phyloP scores from a whole-genome alignment of 306 rosid genomes.

The Aeschynomene evenia region DNA sequence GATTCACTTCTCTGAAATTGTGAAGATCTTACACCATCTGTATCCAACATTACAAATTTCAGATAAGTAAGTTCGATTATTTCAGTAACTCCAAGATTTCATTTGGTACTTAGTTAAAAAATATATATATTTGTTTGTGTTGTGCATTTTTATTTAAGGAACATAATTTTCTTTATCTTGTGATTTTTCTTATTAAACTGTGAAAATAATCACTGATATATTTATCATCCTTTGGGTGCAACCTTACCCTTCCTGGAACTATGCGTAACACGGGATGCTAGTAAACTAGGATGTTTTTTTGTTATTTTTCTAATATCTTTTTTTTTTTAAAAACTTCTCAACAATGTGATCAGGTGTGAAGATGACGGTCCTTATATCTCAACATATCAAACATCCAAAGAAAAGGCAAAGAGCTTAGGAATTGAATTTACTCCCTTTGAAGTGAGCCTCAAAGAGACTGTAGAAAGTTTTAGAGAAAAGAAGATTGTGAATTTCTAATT shows the following conservation, averaged over 20 bases:
- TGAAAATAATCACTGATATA: too few relatives aligned
- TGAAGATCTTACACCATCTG: constrained; percentile 41
- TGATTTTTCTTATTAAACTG: too few relatives aligned
- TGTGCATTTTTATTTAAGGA: too few relatives aligned
- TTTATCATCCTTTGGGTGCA: too few relatives aligned
- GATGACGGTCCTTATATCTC: constrained; percentile 51
- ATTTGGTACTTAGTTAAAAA: too few relatives aligned
- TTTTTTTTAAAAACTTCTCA: neutral
- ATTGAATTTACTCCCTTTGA: constrained; percentile 61
- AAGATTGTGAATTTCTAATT: constrained; percentile 46
- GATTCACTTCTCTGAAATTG: constrained; percentile 47
- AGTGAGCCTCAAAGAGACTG: constrained; percentile 58
- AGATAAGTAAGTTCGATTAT: constrained; percentile 39
- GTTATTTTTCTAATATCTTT: neutral
- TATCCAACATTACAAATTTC: constrained; percentile 57
- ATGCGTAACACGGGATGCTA: too few relatives aligned
- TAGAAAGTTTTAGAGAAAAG: constrained; percentile 70
- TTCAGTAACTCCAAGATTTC: neutral
- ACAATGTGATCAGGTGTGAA: constrained; percentile 52
- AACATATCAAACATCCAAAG: constrained; percentile 54
- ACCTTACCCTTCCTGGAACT: too few relatives aligned
- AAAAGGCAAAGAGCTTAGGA: constrained; percentile 66
- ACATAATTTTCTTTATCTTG: too few relatives aligned
- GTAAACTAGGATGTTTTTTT: too few relatives aligned
- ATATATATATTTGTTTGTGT: too few relatives aligned